These are phyloP conservation scores for Thelephora ganbajun DNA, from an alignment of 768 basidiomycete genomes.

Conservation along the genomic window DNA sequence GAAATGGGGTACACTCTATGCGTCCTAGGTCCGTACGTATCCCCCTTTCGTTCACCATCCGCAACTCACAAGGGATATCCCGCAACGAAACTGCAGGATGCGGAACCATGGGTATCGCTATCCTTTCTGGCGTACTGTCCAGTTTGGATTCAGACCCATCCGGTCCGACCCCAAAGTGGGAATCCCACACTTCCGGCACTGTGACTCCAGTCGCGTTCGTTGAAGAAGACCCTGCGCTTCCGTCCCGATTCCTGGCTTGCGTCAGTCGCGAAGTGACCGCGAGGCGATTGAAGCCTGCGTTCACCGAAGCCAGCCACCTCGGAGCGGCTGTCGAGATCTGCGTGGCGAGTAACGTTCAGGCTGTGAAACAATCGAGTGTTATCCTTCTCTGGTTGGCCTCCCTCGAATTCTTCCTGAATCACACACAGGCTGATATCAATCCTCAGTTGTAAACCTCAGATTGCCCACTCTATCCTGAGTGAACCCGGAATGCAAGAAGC, in stretches of 20 bases:
- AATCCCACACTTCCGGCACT: slow-evolving; percentile 59
- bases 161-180: slow-evolving; percentile 36
- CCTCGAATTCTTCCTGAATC: neutral
- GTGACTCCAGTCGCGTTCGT: slow-evolving; percentile 39
- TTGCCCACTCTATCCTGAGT: slow-evolving; percentile 59
- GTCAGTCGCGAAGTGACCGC: slow-evolving; percentile 72
- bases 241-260: slow-evolving; percentile 73
- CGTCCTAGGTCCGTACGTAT: slow-evolving; percentile 45
- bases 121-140: slow-evolving; percentile 83
- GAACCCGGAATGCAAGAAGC: slow-evolving; percentile 72
- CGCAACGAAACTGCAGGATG: slow-evolving; percentile 46
- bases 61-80: slow-evolving; percentile 7
- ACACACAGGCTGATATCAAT: neutral
- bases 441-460: slow-evolving; percentile 84
- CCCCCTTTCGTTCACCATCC: slow-evolving; percentile 6
- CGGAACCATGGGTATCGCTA: slow-evolving; percentile 95
- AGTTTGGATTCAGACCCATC: slow-evolving; percentile 47
- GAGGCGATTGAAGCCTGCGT: slow-evolving; percentile 45
- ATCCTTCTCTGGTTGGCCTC: slow-evolving; percentile 69
- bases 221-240: slow-evolving; percentile 53
- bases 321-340: slow-evolving; percentile 60
- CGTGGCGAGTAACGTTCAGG: slow-evolving; percentile 54
- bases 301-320: slow-evolving; percentile 40
- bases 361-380: slow-evolving; percentile 67
- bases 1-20: slow-evolving; percentile 91